Conservation (phyloP, 257 asterid species). For the Linderniella brevidens region DNA sequence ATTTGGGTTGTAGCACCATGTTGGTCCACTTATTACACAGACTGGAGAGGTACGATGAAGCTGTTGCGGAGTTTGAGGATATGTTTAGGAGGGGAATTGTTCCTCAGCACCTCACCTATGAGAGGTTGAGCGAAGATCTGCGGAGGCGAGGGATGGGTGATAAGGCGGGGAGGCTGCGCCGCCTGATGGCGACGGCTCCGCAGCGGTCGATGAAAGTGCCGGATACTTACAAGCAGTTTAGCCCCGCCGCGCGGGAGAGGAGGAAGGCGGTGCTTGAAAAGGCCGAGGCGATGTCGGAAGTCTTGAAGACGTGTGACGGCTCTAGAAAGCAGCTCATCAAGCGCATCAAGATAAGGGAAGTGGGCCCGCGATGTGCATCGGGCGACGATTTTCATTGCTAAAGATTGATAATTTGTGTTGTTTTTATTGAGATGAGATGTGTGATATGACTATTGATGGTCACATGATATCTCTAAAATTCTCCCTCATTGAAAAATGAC, state of each 20-base stretch:
- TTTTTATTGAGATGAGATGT: no score
- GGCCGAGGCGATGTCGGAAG: conserved; percentile 55
- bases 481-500: no score
- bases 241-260: conserved; percentile 22
- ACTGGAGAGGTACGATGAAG: conserved; percentile 35
- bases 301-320: conserved; percentile 37
- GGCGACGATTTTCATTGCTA: no score
- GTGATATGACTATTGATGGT: no score
- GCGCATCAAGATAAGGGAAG: conserved; percentile 2
- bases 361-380: no score
- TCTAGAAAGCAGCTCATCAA: conserved; percentile 41
- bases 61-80: conserved; percentile 49
- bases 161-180: conserved; percentile 31
- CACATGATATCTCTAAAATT: no score
- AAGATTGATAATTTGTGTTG: no score
- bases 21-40: conserved; percentile 46
- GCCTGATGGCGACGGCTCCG: conserved; percentile 46
- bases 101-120: conserved; percentile 73
- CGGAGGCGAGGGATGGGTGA: conserved; percentile 42
- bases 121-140: conserved; percentile 30
- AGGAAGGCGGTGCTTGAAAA: conserved; percentile 32
- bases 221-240: conserved; percentile 29
- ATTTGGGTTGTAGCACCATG: conserved; percentile 69
- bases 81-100: conserved; percentile 72
- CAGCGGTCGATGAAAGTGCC: conserved; percentile 57